phyloP scores from a whole-genome alignment of 2,329 filamentous ascomycete genomes.

The Pseudogymnoascus sp. region DNA sequence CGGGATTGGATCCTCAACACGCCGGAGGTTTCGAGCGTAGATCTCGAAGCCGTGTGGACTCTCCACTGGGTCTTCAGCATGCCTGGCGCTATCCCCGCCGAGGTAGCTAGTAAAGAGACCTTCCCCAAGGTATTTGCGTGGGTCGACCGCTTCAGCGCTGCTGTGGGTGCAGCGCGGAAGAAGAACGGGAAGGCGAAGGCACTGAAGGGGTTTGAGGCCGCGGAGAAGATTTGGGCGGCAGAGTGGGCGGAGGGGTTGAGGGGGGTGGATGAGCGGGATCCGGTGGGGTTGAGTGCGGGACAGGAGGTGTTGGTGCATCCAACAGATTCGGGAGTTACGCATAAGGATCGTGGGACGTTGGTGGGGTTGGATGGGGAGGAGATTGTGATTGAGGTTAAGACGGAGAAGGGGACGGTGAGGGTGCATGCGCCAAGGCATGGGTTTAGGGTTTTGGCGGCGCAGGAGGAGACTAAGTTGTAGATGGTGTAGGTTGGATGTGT shows the following conservation, averaged over 20 bases:
- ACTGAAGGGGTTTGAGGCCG: slow-evolving; percentile 49
- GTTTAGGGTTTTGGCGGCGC: slow-evolving; percentile 40
- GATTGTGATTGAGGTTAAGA: slow-evolving; percentile 49
- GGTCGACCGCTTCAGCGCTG: slow-evolving; percentile 53
- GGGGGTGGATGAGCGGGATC: slow-evolving; percentile 43
- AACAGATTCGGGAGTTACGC: slow-evolving; percentile 52
- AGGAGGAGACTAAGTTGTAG: slow-evolving; percentile 25
- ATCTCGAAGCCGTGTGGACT: slow-evolving; percentile 62
- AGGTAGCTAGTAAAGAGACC: slow-evolving; percentile 41
- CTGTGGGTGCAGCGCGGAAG: slow-evolving; percentile 37
- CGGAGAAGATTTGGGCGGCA: slow-evolving; percentile 38
- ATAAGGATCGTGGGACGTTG: slow-evolving; percentile 51
- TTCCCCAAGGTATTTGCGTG: slow-evolving; percentile 59
- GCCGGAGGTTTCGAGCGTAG: slow-evolving; percentile 44
- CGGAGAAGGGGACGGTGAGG: slow-evolving; percentile 38
- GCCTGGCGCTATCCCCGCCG: slow-evolving; percentile 46
- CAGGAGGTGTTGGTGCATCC: slow-evolving; percentile 45
- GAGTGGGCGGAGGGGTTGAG: slow-evolving; percentile 39
- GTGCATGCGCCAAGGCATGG: slow-evolving; percentile 57
- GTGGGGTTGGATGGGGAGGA: slow-evolving; percentile 46
- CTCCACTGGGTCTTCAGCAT: slow-evolving; percentile 58
- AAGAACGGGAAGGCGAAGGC: slow-evolving; percentile 32
- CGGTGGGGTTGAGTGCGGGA: slow-evolving; percentile 45
- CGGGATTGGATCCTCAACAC: slow-evolving; percentile 55
- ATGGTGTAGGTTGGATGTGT: not conserved